These are phyloP conservation scores for Dendrocalamus latiflorus DNA, from an alignment of 202 grass and related monocot species.

Conservation along the genomic window DNA sequence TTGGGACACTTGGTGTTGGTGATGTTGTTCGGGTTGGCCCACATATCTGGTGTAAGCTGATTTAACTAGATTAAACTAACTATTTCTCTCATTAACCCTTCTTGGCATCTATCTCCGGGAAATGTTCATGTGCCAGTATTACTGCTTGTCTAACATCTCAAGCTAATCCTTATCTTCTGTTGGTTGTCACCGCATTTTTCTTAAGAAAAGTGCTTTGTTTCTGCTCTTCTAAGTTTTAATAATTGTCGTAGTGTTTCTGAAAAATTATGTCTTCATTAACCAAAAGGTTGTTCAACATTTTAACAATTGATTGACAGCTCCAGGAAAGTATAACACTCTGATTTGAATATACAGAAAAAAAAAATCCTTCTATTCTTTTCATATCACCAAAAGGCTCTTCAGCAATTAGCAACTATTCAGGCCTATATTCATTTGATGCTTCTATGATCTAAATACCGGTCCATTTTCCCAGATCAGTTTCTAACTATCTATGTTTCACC, in stretches of 20 bases:
- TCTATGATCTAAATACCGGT: no score
- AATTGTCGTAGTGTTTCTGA: not conserved
- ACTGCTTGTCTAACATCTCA: not conserved
- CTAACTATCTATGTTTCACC: no score
- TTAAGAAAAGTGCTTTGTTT: not conserved
- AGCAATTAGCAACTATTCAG: no score
- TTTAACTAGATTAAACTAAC: not conserved
- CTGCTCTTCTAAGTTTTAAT: not conserved
- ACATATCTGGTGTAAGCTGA: not conserved
- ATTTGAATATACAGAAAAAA: not conserved
- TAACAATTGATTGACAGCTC: not conserved
- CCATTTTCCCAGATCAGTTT: no score
- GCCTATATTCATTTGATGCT: no score
- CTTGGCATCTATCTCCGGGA: not conserved
- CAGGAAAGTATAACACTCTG: no score
- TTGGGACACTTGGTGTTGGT: no score
- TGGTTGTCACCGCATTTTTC: not conserved
- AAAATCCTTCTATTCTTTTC: no score
- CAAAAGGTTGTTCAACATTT: not conserved
- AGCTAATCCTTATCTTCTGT: not conserved
- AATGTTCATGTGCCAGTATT: not conserved
- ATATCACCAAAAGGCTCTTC: not conserved
- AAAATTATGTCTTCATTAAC: no score
- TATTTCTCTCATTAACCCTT: not conserved
- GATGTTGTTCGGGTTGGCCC: not conserved